Evolutionary conservation across 1,284 basidiomycete genomes (phyloP), one percentile per base, ranked within the genome.

Genomic region (Ceratobasidium sp.): DNA sequence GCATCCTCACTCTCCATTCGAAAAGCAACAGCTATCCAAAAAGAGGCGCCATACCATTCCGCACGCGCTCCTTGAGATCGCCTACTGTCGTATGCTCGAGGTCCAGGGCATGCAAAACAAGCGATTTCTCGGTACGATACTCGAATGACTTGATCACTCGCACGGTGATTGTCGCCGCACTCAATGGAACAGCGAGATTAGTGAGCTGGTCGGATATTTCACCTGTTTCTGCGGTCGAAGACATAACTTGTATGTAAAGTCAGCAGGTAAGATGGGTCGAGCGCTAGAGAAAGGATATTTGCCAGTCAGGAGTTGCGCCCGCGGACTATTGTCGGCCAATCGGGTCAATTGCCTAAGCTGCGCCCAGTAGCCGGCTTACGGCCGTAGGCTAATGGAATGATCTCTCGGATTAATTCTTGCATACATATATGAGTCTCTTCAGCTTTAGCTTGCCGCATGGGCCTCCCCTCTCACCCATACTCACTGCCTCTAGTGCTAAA

Each of bases 91-190:
- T 87, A 0, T 80, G 82, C 72, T 89, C 87, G 69, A 97, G 84
- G 77, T 99, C 88, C 73, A 97, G 76, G 72, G 89, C 82, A 73
- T 88, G 88, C 54, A 98, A 82, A 39, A 99, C 88, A 71, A 98
- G 84, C 74, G 87, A 89, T 76, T 91, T 91, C 79, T 94, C 90
- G 41, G 94, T 95, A 60, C 96, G 86, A 77, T 87, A 98, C 75
- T 89, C 88, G 77, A 99, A 97, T 46, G 90, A 94, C 77, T 99
- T 99, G 81, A 99, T 93, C 72, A 98, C 84, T 36, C 96, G 87
- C 49, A 98, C 77, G n/a, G 94, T 96, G 70, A 96, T 81, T 7
- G 90, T 91, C 19, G 91, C 90, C 68, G 86, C 82, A 3, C 88
- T 88, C 72, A 82, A 83, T 1, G 93, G 90, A 1, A 83, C 80